These are phyloP conservation scores for Lyophyllum atratum DNA, from an alignment of 768 basidiomycete genomes.

Conservation along the genomic window DNA sequence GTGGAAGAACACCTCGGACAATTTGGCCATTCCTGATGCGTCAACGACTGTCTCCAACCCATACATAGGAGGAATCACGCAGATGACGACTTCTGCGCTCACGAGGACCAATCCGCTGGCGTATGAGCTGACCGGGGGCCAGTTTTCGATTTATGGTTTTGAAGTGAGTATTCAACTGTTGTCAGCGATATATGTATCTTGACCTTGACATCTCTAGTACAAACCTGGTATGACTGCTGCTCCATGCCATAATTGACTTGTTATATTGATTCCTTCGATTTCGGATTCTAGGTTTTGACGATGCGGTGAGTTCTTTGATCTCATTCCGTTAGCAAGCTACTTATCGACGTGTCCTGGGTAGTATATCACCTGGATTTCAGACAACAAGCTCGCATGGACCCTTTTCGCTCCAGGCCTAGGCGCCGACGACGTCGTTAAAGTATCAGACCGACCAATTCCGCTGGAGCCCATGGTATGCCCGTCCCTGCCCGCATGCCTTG, in stretches of 20 bases:
- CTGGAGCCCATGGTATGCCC: conserved; percentile 81
- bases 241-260: neutral
- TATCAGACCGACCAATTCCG: conserved; percentile 68
- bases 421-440: conserved; percentile 57
- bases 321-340: neutral
- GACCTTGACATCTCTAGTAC: conserved; percentile 29
- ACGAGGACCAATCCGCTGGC: conserved; percentile 67
- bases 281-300: conserved; percentile 55
- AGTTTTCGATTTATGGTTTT: conserved; percentile 80
- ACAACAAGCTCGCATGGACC: conserved; percentile 73
- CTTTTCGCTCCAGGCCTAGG: conserved; percentile 68
- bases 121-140: conserved; percentile 60
- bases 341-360: conserved; percentile 20
- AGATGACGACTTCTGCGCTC: conserved; percentile 80
- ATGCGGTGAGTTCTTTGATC: conserved; percentile 45
- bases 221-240: conserved; percentile 33
- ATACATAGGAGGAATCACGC: conserved; percentile 68
- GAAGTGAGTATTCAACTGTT: conserved; percentile 42
- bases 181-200: neutral
- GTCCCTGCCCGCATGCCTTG: neutral
- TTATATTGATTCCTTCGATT: neutral
- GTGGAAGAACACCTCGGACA: conserved; percentile 64
- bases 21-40: conserved; percentile 58
- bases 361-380: conserved; percentile 87
- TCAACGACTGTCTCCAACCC: conserved; percentile 58